Conservation (phyloP, 441 rosid species). For the Croton laevigatus region DNA sequence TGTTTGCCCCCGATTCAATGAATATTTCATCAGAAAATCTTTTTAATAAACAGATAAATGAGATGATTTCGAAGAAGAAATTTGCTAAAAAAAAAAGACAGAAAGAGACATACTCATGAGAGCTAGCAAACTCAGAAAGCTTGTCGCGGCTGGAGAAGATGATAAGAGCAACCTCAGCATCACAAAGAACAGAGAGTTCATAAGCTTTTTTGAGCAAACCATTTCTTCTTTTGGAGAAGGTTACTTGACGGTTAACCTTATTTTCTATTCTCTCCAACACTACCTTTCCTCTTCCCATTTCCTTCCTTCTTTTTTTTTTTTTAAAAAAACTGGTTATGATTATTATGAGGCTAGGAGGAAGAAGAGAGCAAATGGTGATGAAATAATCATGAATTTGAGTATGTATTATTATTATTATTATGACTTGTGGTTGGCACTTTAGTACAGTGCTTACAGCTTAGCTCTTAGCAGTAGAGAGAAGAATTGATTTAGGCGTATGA, state of each 20-base stretch:
- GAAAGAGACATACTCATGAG: slow-evolving; percentile 23
- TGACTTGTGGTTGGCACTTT: too few relatives aligned
- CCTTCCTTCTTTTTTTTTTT: background rate
- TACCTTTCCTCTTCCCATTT: slow-evolving; percentile 45
- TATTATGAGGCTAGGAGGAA: too few relatives aligned
- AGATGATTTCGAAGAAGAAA: too few relatives aligned
- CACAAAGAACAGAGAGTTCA: slow-evolving; percentile 43
- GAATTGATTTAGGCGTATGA: too few relatives aligned
- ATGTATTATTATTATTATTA: too few relatives aligned
- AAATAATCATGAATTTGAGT: too few relatives aligned
- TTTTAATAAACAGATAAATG: too few relatives aligned
- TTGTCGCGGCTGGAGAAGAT: slow-evolving; percentile 40
- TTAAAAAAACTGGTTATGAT: background rate
- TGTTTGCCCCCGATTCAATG: background rate
- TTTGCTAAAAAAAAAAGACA: background rate
- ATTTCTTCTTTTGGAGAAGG: slow-evolving; percentile 41
- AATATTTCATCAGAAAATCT: background rate
- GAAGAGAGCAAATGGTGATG: background rate
- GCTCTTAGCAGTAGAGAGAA: too few relatives aligned
- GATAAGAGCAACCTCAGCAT: slow-evolving; percentile 37
- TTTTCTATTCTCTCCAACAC: slow-evolving; percentile 38
- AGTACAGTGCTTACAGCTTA: too few relatives aligned
- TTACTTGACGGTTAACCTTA: slow-evolving; percentile 42
- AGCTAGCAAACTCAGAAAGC: slow-evolving; percentile 33
- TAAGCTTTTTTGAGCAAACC: slow-evolving; percentile 41